Percentiles rank a stretch among this genome's conserved stretches.
Conservation (phyloP, 1,284 basidiomycete genomes). For the Cutaneotrichosporon dermatis region DNA sequence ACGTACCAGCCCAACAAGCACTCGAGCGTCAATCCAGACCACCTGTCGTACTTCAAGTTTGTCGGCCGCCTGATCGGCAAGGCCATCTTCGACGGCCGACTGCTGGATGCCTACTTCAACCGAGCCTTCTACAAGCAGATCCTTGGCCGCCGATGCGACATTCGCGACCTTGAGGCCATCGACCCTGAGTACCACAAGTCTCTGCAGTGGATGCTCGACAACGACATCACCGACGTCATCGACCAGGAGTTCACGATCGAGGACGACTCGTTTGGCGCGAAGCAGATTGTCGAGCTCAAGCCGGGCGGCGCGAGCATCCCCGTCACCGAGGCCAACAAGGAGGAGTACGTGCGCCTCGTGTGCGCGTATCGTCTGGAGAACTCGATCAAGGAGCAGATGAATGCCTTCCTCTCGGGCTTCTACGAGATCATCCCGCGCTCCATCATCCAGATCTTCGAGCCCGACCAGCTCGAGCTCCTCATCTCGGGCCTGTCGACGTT, state of each 20-base stretch:
- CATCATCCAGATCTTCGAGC: slow-evolving; percentile 70
- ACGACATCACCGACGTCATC: slow-evolving; percentile 48
- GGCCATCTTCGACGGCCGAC: slow-evolving; percentile 91
- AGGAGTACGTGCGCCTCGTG: slow-evolving; percentile 86
- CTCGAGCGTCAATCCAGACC: slow-evolving; percentile 74
- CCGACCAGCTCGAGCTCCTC: slow-evolving; percentile 94
- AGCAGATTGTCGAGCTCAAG: slow-evolving; percentile 79
- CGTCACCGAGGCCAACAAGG: slow-evolving; percentile 93
- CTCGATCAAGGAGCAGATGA: slow-evolving; percentile 95
- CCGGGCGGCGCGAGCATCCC: slow-evolving; percentile 71
- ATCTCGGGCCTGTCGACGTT: slow-evolving; percentile 98
- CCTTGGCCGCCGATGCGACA: slow-evolving; percentile 84
- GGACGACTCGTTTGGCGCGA: slow-evolving; percentile 73
- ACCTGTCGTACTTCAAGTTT: slow-evolving; percentile 97
- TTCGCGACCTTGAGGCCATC: slow-evolving; percentile 90
- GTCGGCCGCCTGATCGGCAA: slow-evolving; percentile 91
- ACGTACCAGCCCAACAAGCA: slow-evolving; percentile 97
- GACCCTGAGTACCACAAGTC: slow-evolving; percentile 72
- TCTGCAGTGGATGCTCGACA: slow-evolving; percentile 51
- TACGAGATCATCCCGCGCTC: slow-evolving; percentile 62
- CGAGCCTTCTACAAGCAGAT: slow-evolving; percentile 91
- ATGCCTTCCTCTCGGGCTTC: slow-evolving; percentile 84
- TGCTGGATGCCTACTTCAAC: slow-evolving; percentile 97
- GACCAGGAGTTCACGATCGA: slow-evolving; percentile 51
- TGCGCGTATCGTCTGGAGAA: slow-evolving; percentile 80